phyloP scores from a whole-genome alignment of 1,139 yeast genomes.

The Yamadazyma dendronema region DNA sequence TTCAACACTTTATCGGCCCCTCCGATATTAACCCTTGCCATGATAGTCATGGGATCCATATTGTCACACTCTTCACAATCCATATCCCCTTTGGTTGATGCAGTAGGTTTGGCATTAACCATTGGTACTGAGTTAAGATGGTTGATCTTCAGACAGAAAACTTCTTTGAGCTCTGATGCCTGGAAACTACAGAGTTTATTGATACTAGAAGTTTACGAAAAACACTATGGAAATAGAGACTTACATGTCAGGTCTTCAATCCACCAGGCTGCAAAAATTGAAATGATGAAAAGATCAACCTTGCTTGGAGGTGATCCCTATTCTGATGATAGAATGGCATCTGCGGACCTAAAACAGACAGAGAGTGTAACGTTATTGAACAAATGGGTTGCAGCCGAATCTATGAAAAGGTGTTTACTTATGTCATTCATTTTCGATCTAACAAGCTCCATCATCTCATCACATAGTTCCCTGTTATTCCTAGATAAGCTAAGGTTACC shows the following conservation, averaged over 20 bases:
- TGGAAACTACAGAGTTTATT: slow-evolving; percentile 60
- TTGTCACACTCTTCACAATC: slow-evolving; percentile 6
- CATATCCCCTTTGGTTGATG: slow-evolving; percentile 14
- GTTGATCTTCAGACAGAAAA: slow-evolving; percentile 49
- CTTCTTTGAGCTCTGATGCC: slow-evolving; percentile 39
- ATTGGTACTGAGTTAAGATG: slow-evolving; percentile 61
- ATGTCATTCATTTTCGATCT: slow-evolving; percentile 20
- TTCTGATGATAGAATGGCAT: slow-evolving; percentile 3
- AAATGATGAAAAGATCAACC: slow-evolving; percentile 60
- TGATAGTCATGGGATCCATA: slow-evolving; percentile 54
- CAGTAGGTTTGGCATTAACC: slow-evolving; percentile 2
- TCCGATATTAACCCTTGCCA: slow-evolving; percentile 45
- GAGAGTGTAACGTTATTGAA: slow-evolving; percentile 11
- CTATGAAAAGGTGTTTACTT: slow-evolving; percentile 19
- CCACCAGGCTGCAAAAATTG: slow-evolving; percentile 67
- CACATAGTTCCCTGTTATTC: slow-evolving; percentile 14
- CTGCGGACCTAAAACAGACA: slow-evolving; percentile 3
- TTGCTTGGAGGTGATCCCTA: slow-evolving; percentile 57
- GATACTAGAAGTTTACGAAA: slow-evolving; percentile 57
- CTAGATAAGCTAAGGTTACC: slow-evolving; percentile 25
- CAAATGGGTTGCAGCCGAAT: slow-evolving; percentile 21
- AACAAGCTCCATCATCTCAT: slow-evolving; percentile 5
- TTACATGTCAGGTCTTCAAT: slow-evolving; percentile 47
- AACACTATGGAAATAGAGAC: slow-evolving; percentile 38
- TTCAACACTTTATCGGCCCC: slow-evolving; percentile 48